Conservation (phyloP, 2,329 filamentous ascomycete genomes). For the Xylariaceae sp. region DNA sequence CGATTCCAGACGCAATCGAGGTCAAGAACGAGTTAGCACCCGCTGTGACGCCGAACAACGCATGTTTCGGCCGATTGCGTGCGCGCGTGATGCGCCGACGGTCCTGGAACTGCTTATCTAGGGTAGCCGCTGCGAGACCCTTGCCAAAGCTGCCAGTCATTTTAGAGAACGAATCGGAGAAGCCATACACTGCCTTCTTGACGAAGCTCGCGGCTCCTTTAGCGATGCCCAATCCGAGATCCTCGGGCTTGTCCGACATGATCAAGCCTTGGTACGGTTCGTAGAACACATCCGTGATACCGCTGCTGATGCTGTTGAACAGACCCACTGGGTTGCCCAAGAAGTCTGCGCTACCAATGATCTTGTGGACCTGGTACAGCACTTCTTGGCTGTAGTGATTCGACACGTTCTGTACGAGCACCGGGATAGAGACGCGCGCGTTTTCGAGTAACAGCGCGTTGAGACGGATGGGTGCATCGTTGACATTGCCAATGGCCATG, state of each 20-base stretch:
- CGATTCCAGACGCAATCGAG: conserved; percentile 88
- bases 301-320: conserved; percentile 97
- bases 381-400: conserved; percentile 97
- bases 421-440: conserved; percentile 78
- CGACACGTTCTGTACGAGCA: conserved; percentile 78
- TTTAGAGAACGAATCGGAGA: conserved; percentile 96
- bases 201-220: conserved; percentile 96
- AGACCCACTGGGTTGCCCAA: conserved; percentile 93
- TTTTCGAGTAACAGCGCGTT: conserved; percentile 95
- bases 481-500: conserved; percentile 99
- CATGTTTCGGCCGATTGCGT: conserved; percentile 93
- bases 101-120: conserved; percentile 99
- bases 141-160: conserved; percentile 97
- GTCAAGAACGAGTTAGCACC: conserved; percentile 93
- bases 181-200: conserved; percentile 97
- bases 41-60: conserved; percentile 89
- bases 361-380: conserved; percentile 92
- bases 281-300: conserved; percentile 97
- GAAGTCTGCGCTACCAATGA: conserved; percentile 95
- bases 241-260: conserved; percentile 90
- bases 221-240: conserved; percentile 89
- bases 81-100: conserved; percentile 88
- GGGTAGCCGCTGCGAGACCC: conserved; percentile 85
- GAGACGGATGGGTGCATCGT: conserved; percentile 89
- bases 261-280: conserved; percentile 98